Conservation (phyloP, 352 stramenopile genomes). For the Thalassiosira delicatula region DNA sequence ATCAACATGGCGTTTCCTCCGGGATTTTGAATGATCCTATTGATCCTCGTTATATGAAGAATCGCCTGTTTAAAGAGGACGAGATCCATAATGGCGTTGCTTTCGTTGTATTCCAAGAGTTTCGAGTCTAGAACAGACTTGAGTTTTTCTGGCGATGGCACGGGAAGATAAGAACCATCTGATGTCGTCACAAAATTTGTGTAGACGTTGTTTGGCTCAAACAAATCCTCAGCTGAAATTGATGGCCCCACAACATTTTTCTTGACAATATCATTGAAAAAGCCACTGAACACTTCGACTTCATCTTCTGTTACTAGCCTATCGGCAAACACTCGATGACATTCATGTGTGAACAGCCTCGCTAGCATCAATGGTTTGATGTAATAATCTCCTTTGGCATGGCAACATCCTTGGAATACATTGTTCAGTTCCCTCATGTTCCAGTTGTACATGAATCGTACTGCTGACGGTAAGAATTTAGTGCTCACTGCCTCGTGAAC, state of each 20-base stretch:
- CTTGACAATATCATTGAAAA: conserved; percentile 92
- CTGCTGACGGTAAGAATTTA: conserved; percentile 93
- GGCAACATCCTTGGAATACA: conserved; percentile 94
- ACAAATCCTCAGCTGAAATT: conserved; percentile 85
- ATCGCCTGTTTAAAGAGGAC: conserved; percentile 98
- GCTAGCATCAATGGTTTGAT: conserved; percentile 87
- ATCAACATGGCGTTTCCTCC: conserved; percentile 97
- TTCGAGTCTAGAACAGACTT: conserved; percentile 89
- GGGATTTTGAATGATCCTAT: conserved; percentile 94
- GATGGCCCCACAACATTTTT: conserved; percentile 87
- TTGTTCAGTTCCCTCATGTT: conserved; percentile 97
- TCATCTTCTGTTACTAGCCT: conserved; percentile 95
- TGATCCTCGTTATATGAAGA: conserved; percentile 95
- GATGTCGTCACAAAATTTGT: conserved; percentile 87
- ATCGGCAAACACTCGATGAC: conserved; percentile 96
- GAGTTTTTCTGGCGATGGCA: conserved; percentile 87
- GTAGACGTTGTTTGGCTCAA: conserved; percentile 89
- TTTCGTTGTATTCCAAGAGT: conserved; percentile 95
- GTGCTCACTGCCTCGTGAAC: conserved; percentile 92
- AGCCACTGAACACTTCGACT: conserved; percentile 90
- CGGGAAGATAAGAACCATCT: conserved; percentile 72
- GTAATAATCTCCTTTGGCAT: conserved; percentile 92
- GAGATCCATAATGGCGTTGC: conserved; percentile 95
- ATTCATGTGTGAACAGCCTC: conserved; percentile 95
- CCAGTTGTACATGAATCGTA: conserved; percentile 99